Base-by-base conservation (phyloP, 108 stramenopile species). In the Skeletonema menzelii region DNA sequence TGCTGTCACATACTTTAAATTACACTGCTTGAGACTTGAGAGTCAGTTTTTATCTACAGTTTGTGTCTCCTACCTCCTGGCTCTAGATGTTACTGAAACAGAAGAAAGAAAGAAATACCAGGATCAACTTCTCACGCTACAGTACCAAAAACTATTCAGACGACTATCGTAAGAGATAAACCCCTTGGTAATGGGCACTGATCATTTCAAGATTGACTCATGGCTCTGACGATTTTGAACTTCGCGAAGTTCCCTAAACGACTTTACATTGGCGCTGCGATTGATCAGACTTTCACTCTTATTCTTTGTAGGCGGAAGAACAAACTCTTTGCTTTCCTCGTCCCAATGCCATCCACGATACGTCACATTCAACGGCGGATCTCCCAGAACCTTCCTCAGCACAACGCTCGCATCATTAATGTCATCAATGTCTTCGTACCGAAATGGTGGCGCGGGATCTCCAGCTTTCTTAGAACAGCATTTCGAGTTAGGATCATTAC, bases 371-470 rank as follows among this genome's bases (percentile, higher is more conserved):
- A 55, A 13, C 1, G 85, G 82, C 47, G 85, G 79, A 42, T 67
- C 62, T 24, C 85, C 85, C 26, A 86, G 63, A 13, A 86, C 75
- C 22, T 67, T 68, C 22, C 47, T 47, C 8, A 86, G 59, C 1
- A 86, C 57, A 12, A 72, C 59, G 0, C 82, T 76, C 8, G 85
- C 82, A 69, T 86, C 80, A 56, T 70, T 77, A 13, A 81, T 80
- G 66, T 86, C 85, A 59, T 86, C 85, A 47, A 81, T 73, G 58
- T 86, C 85, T 61, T 59, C 49, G 14, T 77, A 61, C 12, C 22
- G 26, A 27, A 80, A 83, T 46, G 85, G 82, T 27, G 78, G 81
- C 14, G 77, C 80, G 58, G 82, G 85, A 55, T 83, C 82, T 38
- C 80, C 76, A 35, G 44, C 40, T 38, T 69, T 81, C 58, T 72